These are phyloP conservation scores for Termitomyces sp. DNA, from an alignment of 768 basidiomycete species.

Conservation along the genomic window DNA sequence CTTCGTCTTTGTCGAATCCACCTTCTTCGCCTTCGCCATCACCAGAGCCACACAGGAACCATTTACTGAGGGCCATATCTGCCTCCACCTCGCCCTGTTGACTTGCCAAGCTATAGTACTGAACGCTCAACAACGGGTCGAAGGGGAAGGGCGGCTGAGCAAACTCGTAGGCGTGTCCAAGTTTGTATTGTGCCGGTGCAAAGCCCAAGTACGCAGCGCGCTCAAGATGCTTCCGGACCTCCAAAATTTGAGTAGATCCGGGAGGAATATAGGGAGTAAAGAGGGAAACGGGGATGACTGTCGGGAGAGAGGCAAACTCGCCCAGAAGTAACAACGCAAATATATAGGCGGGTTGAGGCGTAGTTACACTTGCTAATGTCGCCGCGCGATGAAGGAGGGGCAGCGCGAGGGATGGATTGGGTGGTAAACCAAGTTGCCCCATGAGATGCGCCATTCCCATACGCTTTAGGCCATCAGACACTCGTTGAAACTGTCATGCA, in stretches of 20 bases:
- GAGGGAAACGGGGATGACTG: slow-evolving; percentile 41
- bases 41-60: slow-evolving; percentile 87
- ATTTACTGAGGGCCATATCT: slow-evolving; percentile 95
- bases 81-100: slow-evolving; percentile 89
- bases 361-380: slow-evolving; percentile 60
- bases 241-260: slow-evolving; percentile 39
- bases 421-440: slow-evolving; percentile 71
- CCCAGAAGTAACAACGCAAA: slow-evolving; percentile 82
- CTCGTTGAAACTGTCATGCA: not conserved
- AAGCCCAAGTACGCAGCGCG: slow-evolving; percentile 82
- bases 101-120: slow-evolving; percentile 81
- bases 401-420: slow-evolving; percentile 52
- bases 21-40: slow-evolving; percentile 26
- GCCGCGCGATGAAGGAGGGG: slow-evolving; percentile 77
- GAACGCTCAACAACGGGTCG: slow-evolving; percentile 84
- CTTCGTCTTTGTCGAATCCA: slow-evolving; percentile 82
- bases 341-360: slow-evolving; percentile 85
- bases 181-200: slow-evolving; percentile 85
- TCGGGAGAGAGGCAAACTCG: slow-evolving; percentile 68
- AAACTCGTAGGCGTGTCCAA: slow-evolving; percentile 90
- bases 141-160: slow-evolving; percentile 81
- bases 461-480: slow-evolving; percentile 42
- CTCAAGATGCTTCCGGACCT: slow-evolving; percentile 76
- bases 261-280: slow-evolving; percentile 52
- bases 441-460: slow-evolving; percentile 91